Conservation (phyloP, 2,329 filamentous ascomycete species). For the Fusarium sp. region DNA sequence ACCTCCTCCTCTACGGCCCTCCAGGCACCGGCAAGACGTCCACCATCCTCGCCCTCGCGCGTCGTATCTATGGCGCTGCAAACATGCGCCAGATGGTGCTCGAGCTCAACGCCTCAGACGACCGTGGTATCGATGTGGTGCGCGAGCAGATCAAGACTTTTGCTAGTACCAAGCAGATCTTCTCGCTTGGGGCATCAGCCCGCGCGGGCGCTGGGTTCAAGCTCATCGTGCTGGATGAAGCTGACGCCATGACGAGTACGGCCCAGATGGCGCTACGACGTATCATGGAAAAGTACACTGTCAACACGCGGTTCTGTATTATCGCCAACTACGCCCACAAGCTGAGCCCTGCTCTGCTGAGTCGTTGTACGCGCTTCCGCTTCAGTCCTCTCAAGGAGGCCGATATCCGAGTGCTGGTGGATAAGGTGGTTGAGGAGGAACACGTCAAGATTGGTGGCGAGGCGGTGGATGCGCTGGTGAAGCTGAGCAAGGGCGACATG, state of each 20-base stretch:
- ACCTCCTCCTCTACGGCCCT: conserved; percentile 95
- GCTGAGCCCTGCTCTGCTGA: conserved; percentile 90
- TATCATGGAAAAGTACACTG: conserved; percentile 99
- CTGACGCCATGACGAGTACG: conserved; percentile 99
- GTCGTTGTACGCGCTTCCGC: conserved; percentile 91
- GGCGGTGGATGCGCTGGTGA: conserved; percentile 85
- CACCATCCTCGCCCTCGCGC: conserved; percentile 90
- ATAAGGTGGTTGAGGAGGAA: conserved; percentile 90
- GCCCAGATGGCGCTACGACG: conserved; percentile 96
- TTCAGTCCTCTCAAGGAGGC: conserved; percentile 92
- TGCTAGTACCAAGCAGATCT: conserved; percentile 97
- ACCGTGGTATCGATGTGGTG: conserved; percentile 97
- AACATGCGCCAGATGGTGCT: conserved; percentile 99
- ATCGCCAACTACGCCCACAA: conserved; percentile 99
- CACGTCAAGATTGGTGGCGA: conserved; percentile 83
- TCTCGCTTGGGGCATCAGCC: conserved; percentile 69
- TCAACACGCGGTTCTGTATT: conserved; percentile 97
- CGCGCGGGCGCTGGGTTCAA: conserved; percentile 80
- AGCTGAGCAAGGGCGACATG: conserved; percentile 95
- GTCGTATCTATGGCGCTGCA: conserved; percentile 88
- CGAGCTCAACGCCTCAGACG: conserved; percentile 96
- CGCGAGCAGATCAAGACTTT: conserved; percentile 99
- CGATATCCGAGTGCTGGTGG: conserved; percentile 87
- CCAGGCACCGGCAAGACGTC: conserved; percentile 98
- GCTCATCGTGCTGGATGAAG: conserved; percentile 96